phyloP scores from a whole-genome alignment of 805 yeast genomes.

The Kuraishia hungarica region DNA sequence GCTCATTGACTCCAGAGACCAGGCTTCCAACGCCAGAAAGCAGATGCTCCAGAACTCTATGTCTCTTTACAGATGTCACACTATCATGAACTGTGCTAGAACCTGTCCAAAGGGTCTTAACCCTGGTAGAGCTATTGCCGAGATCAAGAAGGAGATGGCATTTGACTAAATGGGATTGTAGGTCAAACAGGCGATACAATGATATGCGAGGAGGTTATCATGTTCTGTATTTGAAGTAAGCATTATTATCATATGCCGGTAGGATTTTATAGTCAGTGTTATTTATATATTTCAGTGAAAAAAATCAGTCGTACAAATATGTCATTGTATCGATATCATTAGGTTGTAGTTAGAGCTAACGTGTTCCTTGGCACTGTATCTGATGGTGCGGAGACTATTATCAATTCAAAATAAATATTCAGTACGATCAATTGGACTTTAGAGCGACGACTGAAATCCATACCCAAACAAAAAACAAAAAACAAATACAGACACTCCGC shows the following conservation, averaged over 20 bases:
- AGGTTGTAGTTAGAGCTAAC: no score
- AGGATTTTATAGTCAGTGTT: background rate
- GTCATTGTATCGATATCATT: no score
- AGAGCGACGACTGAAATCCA: no score
- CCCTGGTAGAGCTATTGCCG: slow-evolving; percentile 96
- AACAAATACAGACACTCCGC: no score
- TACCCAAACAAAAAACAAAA: no score
- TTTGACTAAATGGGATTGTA: slow-evolving; percentile 43
- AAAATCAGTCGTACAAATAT: background rate
- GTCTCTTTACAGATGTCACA: slow-evolving; percentile 98
- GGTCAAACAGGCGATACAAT: no score
- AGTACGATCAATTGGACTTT: no score
- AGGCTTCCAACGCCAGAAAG: slow-evolving; percentile 74
- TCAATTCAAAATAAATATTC: no score
- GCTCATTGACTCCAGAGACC: slow-evolving; percentile 96
- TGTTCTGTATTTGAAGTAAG: background rate
- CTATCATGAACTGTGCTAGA: slow-evolving; percentile 96
- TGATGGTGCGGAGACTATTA: no score
- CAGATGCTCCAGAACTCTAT: slow-evolving; percentile 91
- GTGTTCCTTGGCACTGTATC: no score
- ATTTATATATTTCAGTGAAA: background rate
- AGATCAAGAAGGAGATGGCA: slow-evolving; percentile 90
- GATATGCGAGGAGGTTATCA: background rate
- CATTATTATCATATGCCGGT: background rate
- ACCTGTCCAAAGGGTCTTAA: slow-evolving; percentile 98